Evolutionary conservation across 2,329 filamentous ascomycete species (phyloP).

Genomic region (Fonsecaea pugnacius): DNA sequence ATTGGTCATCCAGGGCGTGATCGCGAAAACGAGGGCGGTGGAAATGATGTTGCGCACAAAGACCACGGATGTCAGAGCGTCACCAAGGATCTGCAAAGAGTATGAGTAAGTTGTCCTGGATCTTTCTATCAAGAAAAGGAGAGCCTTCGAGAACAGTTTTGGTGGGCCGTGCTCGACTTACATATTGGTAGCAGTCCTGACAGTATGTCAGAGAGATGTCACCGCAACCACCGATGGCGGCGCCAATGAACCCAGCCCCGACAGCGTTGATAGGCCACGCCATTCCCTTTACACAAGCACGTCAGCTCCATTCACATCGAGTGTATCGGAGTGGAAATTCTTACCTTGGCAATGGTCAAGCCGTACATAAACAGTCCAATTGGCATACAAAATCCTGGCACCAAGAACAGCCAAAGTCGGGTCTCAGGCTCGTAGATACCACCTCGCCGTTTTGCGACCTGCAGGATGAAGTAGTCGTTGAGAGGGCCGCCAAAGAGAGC

Average conservation of each 20-base stretch:
- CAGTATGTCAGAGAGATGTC: constrained; percentile 40
- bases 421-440: constrained; percentile 58
- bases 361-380: constrained; percentile 49
- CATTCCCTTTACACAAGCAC: constrained; percentile 23
- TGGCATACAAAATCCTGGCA: constrained; percentile 42
- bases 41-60: constrained; percentile 52
- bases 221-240: constrained; percentile 39
- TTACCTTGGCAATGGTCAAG: constrained; percentile 41
- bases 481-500: constrained; percentile 48
- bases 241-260: constrained; percentile 44
- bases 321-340: constrained; percentile 13
- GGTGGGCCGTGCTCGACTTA: constrained; percentile 32
- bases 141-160: neutral
- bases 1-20: constrained; percentile 48
- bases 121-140: neutral
- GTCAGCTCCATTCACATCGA: neutral
- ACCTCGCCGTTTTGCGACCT: constrained; percentile 50
- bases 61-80: constrained; percentile 52
- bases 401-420: constrained; percentile 48
- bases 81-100: constrained; percentile 50
- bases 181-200: constrained; percentile 41
- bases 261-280: constrained; percentile 42
- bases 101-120: neutral
- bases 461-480: constrained; percentile 48
- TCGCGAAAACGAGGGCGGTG: constrained; percentile 53